A percentile compares a stretch with the other conserved stretches of the same genome.
Conservation (phyloP, 306 rosid species). For the Quercus agrifolia region DNA sequence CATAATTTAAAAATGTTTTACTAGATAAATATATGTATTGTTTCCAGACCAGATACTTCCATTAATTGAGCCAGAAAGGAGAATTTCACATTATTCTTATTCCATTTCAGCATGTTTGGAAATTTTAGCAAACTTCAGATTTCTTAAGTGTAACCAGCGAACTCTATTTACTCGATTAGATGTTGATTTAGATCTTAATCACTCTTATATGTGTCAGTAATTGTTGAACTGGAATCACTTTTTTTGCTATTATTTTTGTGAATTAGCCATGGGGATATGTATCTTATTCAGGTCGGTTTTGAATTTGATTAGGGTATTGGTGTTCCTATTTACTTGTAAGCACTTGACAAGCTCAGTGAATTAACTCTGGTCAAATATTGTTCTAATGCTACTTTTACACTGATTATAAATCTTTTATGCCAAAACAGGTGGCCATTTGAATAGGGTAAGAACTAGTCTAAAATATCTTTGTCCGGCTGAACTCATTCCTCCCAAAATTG, state of each 20-base stretch:
- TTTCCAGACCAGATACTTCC: not conserved
- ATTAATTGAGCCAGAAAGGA: no score
- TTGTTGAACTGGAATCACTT: not conserved
- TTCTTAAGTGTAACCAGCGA: not conserved
- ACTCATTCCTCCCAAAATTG: slow-evolving; percentile 78
- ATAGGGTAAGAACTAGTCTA: slow-evolving; percentile 69
- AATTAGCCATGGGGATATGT: not conserved
- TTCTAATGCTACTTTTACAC: slow-evolving; percentile 6
- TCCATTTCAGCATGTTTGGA: not conserved
- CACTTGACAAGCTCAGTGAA: not conserved
- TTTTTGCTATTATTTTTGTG: not conserved
- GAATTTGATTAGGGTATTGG: not conserved
- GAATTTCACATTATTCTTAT: not conserved
- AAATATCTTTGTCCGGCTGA: slow-evolving; percentile 69
- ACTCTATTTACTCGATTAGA: not conserved
- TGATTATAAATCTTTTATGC: slow-evolving; percentile 18
- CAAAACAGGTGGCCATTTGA: slow-evolving; percentile 63
- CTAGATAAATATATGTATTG: no score
- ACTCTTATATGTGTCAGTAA: not conserved
- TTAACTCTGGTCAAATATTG: not conserved
- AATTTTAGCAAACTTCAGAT: not conserved
- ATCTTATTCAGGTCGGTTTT: not conserved
- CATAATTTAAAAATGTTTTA: not conserved
- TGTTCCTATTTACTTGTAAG: not conserved
- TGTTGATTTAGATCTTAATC: not conserved